phyloP scores from a whole-genome alignment of 768 basidiomycete species.

The Pleurotus citrinopileatus region DNA sequence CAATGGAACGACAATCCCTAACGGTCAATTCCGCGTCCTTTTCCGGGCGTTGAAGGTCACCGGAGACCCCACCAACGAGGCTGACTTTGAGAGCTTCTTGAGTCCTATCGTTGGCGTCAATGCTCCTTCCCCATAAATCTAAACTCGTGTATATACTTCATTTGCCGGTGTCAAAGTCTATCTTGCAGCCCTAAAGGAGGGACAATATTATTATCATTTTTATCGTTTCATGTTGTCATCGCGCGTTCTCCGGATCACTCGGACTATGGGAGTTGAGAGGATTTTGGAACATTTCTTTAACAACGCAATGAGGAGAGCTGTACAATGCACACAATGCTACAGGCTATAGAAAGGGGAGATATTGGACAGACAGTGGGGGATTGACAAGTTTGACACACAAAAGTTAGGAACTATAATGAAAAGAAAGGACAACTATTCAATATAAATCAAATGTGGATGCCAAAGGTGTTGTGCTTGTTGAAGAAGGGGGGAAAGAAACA shows the following conservation, averaged over 20 bases:
- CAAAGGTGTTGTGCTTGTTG: not conserved
- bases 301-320: constrained; percentile 15
- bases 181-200: too few species aligned
- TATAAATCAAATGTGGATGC: constrained; percentile 9
- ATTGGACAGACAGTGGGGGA: constrained; percentile 18
- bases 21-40: constrained; percentile 38
- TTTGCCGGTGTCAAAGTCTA: too few species aligned
- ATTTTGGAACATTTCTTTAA: not conserved
- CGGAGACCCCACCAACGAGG: constrained; percentile 36
- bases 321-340: constrained; percentile 27
- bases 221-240: not conserved
- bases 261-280: not conserved
- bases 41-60: constrained; percentile 40
- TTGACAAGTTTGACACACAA: constrained; percentile 18
- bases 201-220: not conserved
- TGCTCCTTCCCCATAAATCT: not conserved
- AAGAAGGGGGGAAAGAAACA: constrained; percentile 13
- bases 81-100: constrained; percentile 45
- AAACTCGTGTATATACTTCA: too few species aligned
- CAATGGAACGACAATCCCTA: constrained; percentile 41
- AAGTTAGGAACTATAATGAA: constrained; percentile 9
- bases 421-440: constrained; percentile 14
- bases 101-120: constrained; percentile 34
- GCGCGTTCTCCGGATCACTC: not conserved
- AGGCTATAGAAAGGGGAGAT: constrained; percentile 26